These are phyloP conservation scores for Ceratocystis cubensis DNA, from an alignment of 2,329 filamentous ascomycete species.

Conservation along the genomic window DNA sequence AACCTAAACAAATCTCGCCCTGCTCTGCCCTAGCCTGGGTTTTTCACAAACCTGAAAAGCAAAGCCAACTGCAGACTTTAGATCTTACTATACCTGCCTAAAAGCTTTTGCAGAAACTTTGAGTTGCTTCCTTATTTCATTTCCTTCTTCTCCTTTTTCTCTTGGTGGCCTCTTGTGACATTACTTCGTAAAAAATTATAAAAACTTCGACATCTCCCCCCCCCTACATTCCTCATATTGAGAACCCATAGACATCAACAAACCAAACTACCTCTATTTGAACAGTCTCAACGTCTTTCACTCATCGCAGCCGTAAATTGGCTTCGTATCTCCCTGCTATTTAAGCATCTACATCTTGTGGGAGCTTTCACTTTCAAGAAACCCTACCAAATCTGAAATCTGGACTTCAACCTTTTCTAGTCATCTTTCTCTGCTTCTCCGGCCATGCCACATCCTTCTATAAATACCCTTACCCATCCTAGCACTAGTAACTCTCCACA, in stretches of 20 bases:
- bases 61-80: no score
- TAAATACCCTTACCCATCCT: not conserved
- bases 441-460: not conserved
- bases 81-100: no score
- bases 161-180: no score
- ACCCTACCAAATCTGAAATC: not conserved
- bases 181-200: no score
- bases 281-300: not conserved
- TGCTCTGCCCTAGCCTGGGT: not conserved
- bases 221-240: no score
- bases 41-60: no score
- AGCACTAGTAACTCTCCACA: not conserved
- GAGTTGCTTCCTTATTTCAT: no score
- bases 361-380: not conserved
- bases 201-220: no score
- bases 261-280: no score
- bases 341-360: not conserved
- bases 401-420: not conserved
- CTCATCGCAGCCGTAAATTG: not conserved
- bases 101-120: no score
- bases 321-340: not conserved
- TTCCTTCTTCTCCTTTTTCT: no score
- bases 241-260: no score
- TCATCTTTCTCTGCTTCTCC: not conserved
- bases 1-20: not conserved